Conservation (phyloP, 306 rosid species). For the Senna siamea region DNA sequence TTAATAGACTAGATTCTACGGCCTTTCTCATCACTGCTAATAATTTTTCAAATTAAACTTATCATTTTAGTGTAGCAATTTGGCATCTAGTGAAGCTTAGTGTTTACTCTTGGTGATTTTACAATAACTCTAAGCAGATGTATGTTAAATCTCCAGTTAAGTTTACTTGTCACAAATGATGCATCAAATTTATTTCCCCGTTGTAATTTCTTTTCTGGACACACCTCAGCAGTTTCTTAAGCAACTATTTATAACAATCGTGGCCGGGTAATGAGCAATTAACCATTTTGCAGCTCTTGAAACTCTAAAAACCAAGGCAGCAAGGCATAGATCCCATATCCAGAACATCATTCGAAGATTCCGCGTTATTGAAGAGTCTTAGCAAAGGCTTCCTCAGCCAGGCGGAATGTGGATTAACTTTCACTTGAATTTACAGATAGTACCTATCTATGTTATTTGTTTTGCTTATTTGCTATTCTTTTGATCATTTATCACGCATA, state of each 20-base stretch:
- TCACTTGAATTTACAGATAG: conserved; percentile 17
- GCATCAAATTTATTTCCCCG: neutral
- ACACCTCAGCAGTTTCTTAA: neutral
- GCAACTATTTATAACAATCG: too few relatives aligned
- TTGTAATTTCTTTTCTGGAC: neutral
- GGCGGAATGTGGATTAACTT: neutral
- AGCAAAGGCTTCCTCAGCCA: neutral
- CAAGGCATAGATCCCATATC: neutral
- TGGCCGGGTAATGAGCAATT: too few relatives aligned
- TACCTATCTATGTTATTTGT: neutral
- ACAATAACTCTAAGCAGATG: too few relatives aligned
- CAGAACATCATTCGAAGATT: neutral
- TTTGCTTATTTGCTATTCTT: neutral
- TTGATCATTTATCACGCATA: neutral
- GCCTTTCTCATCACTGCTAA: neutral
- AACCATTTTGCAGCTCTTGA: too few relatives aligned
- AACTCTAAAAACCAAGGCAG: too few relatives aligned
- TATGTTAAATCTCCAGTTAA: neutral
- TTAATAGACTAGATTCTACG: conserved; percentile 1
- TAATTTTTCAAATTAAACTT: too few relatives aligned
- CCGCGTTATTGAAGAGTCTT: neutral
- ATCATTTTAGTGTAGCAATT: too few relatives aligned
- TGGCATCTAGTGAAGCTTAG: neutral
- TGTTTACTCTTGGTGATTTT: neutral
- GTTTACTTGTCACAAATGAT: neutral